These are phyloP conservation scores for Ogataea paraovalis DNA, from an alignment of 805 yeast species.

Conservation along the genomic window DNA sequence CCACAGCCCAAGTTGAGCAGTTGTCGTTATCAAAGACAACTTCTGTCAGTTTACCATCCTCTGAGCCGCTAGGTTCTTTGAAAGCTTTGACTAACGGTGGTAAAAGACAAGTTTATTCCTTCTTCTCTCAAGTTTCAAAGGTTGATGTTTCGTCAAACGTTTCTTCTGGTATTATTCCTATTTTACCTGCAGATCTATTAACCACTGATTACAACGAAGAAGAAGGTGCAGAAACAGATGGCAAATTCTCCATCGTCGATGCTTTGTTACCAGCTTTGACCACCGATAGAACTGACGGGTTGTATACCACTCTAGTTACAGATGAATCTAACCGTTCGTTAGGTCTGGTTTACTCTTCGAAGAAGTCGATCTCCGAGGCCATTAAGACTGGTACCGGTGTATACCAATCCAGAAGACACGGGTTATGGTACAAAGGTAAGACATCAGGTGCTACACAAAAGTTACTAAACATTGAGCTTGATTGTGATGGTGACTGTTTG, in stretches of 20 bases:
- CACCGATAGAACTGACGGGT: slow-evolving; percentile 84
- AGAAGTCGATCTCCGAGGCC: slow-evolving; percentile 77
- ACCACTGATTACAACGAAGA: slow-evolving; percentile 32
- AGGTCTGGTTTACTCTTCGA: slow-evolving; percentile 89
- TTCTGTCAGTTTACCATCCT: slow-evolving; percentile 18
- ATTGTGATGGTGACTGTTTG: slow-evolving; percentile 91
- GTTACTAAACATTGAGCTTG: slow-evolving; percentile 61
- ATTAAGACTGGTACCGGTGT: slow-evolving; percentile 81
- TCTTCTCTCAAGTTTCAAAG: slow-evolving; percentile 8
- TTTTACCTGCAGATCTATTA: slow-evolving; percentile 28
- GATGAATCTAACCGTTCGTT: slow-evolving; percentile 65
- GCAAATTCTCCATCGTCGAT: slow-evolving; percentile 31
- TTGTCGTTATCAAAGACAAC: slow-evolving; percentile 18
- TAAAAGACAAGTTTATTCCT: slow-evolving; percentile 13
- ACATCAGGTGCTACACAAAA: slow-evolving; percentile 95
- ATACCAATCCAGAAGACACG: slow-evolving; percentile 88
- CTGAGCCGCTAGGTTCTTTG: slow-evolving; percentile 14
- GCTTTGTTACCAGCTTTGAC: slow-evolving; percentile 49
- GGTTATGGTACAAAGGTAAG: slow-evolving; percentile 93
- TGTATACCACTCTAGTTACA: slow-evolving; percentile 79
- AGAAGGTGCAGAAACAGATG: slow-evolving; percentile 9
- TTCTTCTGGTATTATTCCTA: slow-evolving; percentile 35
- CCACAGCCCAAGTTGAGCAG: slow-evolving; percentile 13
- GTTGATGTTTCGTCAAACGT: slow-evolving; percentile 18
- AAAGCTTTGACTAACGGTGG: slow-evolving; percentile 12